A percentile compares a stretch with the other conserved stretches of the same genome.
Conservation (phyloP, 805 yeast genomes). For the Blastobotrys parvus region DNA sequence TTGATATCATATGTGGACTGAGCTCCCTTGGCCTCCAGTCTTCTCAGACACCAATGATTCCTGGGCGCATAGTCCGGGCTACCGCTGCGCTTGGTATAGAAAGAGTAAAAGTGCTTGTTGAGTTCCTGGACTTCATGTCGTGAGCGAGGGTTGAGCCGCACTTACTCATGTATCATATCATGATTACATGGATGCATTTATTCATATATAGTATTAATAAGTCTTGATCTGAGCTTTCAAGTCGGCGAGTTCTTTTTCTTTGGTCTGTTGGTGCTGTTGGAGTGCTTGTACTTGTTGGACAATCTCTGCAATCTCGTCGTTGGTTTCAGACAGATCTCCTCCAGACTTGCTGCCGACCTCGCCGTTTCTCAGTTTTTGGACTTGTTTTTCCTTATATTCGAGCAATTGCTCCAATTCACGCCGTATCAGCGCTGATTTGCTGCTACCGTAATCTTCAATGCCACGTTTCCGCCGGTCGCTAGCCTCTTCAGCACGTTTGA, state of each 20-base stretch:
- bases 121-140: too few species aligned
- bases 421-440: slow-evolving; percentile 33
- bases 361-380: slow-evolving; percentile 33
- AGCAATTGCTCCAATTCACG: slow-evolving; percentile 76
- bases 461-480: slow-evolving; percentile 33
- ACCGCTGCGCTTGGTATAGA: too few species aligned
- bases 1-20: too few species aligned
- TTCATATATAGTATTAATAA: too few species aligned
- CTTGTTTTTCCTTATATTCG: slow-evolving; percentile 62
- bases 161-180: too few species aligned
- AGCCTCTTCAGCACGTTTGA: slow-evolving; percentile 47
- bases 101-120: too few species aligned
- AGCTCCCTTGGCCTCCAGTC: too few species aligned
- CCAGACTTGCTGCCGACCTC: slow-evolving; percentile 11
- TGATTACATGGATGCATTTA: too few species aligned
- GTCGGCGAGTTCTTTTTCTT: slow-evolving; percentile 50
- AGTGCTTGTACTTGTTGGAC: slow-evolving; percentile 69
- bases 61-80: too few species aligned
- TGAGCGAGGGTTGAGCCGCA: too few species aligned
- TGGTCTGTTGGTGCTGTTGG: slow-evolving; percentile 56
- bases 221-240: slow-evolving; percentile 21
- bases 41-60: too few species aligned
- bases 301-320: slow-evolving; percentile 55
- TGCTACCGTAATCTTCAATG: slow-evolving; percentile 24
- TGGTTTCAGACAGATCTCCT: slow-evolving; percentile 26